Percentiles rank a stretch among this genome's conserved stretches.
Evolutionary conservation across 805 yeast species (phyloP).

Genomic region (Metschnikowia lachancei): DNA sequence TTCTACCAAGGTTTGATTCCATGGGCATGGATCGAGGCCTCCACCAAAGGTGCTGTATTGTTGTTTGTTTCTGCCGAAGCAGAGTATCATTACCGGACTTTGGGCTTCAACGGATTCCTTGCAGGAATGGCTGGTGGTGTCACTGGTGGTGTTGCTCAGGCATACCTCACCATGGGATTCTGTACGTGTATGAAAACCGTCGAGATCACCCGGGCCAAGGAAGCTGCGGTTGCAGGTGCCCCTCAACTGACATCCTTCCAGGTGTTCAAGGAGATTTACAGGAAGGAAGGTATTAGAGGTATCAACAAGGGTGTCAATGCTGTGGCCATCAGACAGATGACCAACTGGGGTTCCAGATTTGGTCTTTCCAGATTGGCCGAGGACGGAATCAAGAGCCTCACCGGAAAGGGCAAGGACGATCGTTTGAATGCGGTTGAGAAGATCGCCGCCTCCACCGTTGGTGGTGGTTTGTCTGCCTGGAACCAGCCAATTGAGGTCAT

Average conservation of each 20-base stretch:
- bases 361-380: conserved; percentile 92
- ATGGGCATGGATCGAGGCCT: conserved; percentile 99
- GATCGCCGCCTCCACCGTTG: conserved; percentile 79
- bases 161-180: conserved; percentile 95
- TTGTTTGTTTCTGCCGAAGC: conserved; percentile 90
- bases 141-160: conserved; percentile 94
- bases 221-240: conserved; percentile 60
- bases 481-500: conserved; percentile 98
- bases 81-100: conserved; percentile 66
- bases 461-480: conserved; percentile 98
- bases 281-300: conserved; percentile 87
- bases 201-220: conserved; percentile 90
- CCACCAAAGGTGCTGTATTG: conserved; percentile 97
- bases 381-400: conserved; percentile 64
- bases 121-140: conserved; percentile 96
- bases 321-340: conserved; percentile 97
- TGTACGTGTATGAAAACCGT: conserved; percentile 99
- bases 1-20: conserved; percentile 98
- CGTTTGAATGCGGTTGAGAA: conserved; percentile 75
- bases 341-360: conserved; percentile 98
- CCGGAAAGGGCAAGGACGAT: conserved; percentile 56
- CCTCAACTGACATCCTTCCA: conserved; percentile 69
- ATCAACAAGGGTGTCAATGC: conserved; percentile 98
- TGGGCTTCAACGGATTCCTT: conserved; percentile 65
- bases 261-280: conserved; percentile 82